phyloP scores from a whole-genome alignment of 1,284 basidiomycete species.

The Fistulina hepatica region DNA sequence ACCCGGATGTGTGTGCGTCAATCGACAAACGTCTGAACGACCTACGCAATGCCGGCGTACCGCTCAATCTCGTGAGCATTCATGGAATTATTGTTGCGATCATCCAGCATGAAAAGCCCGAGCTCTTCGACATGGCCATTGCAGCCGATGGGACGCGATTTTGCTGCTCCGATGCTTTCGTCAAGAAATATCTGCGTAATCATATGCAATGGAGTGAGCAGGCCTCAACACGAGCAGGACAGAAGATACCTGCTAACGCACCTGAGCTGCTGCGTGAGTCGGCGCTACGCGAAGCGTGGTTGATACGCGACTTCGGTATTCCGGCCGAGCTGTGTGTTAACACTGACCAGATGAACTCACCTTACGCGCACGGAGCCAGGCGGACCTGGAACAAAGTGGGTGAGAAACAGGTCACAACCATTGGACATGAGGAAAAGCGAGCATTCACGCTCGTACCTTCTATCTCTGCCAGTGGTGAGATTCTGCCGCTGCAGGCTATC shows the following conservation, averaged over 20 bases:
- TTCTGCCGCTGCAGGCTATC: constrained; percentile 24
- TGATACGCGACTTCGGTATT: constrained; percentile 15
- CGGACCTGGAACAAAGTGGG: constrained; percentile 19
- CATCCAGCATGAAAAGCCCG: constrained; percentile 13
- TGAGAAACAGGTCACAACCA: constrained; percentile 20
- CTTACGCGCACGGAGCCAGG: constrained; percentile 14
- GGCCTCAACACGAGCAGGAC: constrained; percentile 19
- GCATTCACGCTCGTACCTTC: constrained; percentile 24
- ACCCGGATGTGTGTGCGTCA: constrained; percentile 16
- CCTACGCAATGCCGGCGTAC: constrained; percentile 12
- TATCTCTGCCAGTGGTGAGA: constrained; percentile 17
- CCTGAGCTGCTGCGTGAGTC: constrained; percentile 11
- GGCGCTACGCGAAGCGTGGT: constrained; percentile 15
- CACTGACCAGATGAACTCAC: constrained; percentile 22
- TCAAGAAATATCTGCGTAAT: constrained; percentile 16
- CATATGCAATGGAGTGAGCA: constrained; percentile 19
- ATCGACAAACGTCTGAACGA: constrained; percentile 14
- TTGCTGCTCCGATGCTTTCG: constrained; percentile 20
- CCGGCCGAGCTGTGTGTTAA: constrained; percentile 19
- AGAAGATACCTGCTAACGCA: constrained; percentile 19
- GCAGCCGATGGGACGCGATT: constrained; percentile 19
- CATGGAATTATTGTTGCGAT: constrained; percentile 20
- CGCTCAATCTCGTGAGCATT: constrained; percentile 16
- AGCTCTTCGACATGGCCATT: constrained; percentile 14
- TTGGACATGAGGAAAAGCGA: constrained; percentile 25